Base-by-base conservation (phyloP, 2,329 filamentous ascomycete species). In the Ceratocystis papillata region DNA sequence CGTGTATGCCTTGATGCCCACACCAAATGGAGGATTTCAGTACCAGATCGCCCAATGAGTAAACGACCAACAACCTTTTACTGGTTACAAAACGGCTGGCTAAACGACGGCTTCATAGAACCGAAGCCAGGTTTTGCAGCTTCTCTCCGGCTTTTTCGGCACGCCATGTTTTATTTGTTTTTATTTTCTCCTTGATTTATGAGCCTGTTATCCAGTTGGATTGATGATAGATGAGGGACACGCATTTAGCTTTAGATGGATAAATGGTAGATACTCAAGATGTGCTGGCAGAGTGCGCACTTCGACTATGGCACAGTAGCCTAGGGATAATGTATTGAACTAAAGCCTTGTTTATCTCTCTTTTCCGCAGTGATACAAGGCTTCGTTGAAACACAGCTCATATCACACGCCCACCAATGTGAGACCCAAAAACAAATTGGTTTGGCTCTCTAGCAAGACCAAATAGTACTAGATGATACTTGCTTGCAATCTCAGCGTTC, bases 1-100 rank as follows among this genome's bases (percentile, higher is more conserved):
- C 25, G 65, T 66, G 7, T 66, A 66, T 41, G 22, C 60, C 17
- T 20, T 66, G 20, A 25, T 66, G 59, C 59, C 59, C 7, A 66
- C 45, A 15, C 22, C 57, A 22, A 57, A 66, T 41, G 65, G 65
- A 1, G 60, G 60, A n/a, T 20, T 63, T 28, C 59, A 57, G 46
- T 66, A 66, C 46, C 63, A 63, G 20, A 60, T 57, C 8, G 46
- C 30, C 6, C 59, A 66, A 33, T 66, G 17, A 66, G 41, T 5
- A 5, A 5, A 5, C 28, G 28, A 28, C 5, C 28, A 28, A 28
- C 28, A 8, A 2, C 15, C 17, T 55, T 55, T 64, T 22, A 33
- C 33, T 22, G 10, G 0, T 7, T 63, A 2, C 15, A 22, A 33
- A 30, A 44, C 57, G 57, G 15, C 30, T 41, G 4, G 57, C 37